Conservation (phyloP, 2,329 filamentous ascomycete genomes). For the Fusarium poae region DNA sequence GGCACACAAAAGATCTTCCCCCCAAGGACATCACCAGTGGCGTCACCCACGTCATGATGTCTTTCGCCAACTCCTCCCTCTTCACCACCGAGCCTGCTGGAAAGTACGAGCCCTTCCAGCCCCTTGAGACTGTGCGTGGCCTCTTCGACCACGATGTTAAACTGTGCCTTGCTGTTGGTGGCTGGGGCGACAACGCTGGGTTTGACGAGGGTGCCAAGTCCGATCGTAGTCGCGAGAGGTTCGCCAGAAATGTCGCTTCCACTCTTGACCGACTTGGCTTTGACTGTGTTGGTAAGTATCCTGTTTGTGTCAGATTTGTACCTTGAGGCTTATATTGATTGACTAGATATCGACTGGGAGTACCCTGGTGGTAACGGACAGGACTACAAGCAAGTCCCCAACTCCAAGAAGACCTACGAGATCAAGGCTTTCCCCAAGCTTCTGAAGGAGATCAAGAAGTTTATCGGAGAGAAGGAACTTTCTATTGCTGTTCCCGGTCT, state of each 20-base stretch:
- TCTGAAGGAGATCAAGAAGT: conserved; percentile 68
- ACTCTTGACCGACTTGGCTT: conserved; percentile 68
- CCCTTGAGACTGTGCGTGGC: conserved; percentile 63
- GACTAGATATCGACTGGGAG: conserved; percentile 75
- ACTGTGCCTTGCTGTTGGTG: conserved; percentile 74
- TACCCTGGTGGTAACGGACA: conserved; percentile 73
- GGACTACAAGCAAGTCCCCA: conserved; percentile 74
- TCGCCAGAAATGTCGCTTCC: conserved; percentile 68
- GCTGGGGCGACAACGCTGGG: conserved; percentile 72
- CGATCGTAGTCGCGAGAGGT: conserved; percentile 61
- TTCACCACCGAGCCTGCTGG: conserved; percentile 59
- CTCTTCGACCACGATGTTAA: conserved; percentile 67
- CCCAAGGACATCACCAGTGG: conserved; percentile 55
- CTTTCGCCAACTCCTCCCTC: conserved; percentile 64
- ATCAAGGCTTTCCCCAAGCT: conserved; percentile 73
- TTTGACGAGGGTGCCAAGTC: conserved; percentile 65
- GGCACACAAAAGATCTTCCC: conserved; percentile 56
- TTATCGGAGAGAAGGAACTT: conserved; percentile 71
- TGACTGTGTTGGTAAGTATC: conserved; percentile 68
- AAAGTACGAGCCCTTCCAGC: conserved; percentile 66
- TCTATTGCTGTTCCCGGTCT: conserved; percentile 76
- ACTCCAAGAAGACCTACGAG: conserved; percentile 69
- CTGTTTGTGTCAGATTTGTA: accelerated
- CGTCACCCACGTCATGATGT: conserved; percentile 68
- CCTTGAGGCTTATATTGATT: neutral